Percentiles rank a stretch among this genome's conserved stretches.
phyloP scores from a whole-genome alignment of 768 basidiomycete genomes.

The Mycena rebaudengoi region DNA sequence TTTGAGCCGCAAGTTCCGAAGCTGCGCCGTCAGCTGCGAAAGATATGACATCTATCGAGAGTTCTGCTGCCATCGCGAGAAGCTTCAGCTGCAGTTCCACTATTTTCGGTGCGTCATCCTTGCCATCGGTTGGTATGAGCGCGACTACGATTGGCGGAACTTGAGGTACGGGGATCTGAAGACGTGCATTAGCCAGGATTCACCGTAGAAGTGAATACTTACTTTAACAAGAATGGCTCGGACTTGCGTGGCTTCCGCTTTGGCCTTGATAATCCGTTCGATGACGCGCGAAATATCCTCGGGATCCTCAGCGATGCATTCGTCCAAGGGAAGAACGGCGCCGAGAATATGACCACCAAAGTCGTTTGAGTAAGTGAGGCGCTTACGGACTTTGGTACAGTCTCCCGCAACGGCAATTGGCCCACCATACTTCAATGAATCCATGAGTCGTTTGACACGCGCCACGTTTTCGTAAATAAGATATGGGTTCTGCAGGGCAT shows the following conservation, averaged over 20 bases:
- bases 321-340: constrained; percentile 22
- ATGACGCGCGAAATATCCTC: constrained; percentile 37
- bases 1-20: constrained; percentile 31
- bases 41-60: constrained; percentile 23
- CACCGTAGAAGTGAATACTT: not conserved
- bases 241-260: constrained; percentile 34
- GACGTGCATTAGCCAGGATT: not conserved
- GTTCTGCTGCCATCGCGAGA: constrained; percentile 27
- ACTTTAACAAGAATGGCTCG: constrained; percentile 38
- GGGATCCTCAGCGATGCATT: constrained; percentile 30
- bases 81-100: constrained; percentile 30
- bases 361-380: constrained; percentile 34
- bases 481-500: constrained; percentile 33
- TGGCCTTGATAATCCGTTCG: constrained; percentile 21
- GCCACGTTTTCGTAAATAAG: constrained; percentile 38
- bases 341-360: constrained; percentile 38
- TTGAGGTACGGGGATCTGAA: constrained; percentile 32
- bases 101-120: constrained; percentile 31
- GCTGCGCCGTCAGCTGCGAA: constrained; percentile 36
- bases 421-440: constrained; percentile 27
- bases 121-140: constrained; percentile 34
- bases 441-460: constrained; percentile 32
- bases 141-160: constrained; percentile 32
- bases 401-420: constrained; percentile 36
- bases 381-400: constrained; percentile 37